These are phyloP conservation scores for Talaromyces marneffei DNA, from an alignment of 2,329 filamentous ascomycete species.

Conservation along the genomic window DNA sequence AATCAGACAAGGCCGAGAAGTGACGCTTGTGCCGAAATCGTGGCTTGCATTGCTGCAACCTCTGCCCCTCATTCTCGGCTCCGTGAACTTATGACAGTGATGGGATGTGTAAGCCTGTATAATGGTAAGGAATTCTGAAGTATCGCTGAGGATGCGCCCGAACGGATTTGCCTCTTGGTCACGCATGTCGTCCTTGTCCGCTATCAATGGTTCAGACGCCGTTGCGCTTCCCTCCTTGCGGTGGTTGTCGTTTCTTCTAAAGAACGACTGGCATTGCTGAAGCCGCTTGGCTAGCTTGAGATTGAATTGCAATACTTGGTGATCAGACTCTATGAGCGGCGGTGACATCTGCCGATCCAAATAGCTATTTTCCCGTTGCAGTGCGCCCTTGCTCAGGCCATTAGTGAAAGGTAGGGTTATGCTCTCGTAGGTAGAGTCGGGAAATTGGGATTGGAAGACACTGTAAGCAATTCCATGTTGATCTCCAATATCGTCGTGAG, in stretches of 20 bases:
- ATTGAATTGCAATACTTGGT: background rate
- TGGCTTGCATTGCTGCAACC: too few relatives aligned
- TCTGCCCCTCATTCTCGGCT: background rate
- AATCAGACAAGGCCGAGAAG: background rate
- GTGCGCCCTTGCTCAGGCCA: background rate
- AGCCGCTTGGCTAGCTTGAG: background rate
- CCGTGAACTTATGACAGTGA: background rate
- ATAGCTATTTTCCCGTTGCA: background rate
- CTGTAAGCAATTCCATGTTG: background rate
- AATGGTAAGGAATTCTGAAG: background rate
- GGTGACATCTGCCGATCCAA: background rate
- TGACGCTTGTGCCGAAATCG: background rate
- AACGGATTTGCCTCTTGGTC: background rate
- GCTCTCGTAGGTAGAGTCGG: background rate
- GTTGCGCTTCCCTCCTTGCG: too few relatives aligned
- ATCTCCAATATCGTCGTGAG: background rate
- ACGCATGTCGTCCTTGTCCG: background rate
- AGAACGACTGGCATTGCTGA: background rate
- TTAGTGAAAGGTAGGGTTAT: background rate
- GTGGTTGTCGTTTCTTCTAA: background rate
- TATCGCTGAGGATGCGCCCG: background rate
- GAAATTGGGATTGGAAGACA: background rate
- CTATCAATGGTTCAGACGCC: too few relatives aligned
- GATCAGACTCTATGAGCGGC: background rate
- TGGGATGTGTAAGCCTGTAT: background rate